These are phyloP conservation scores for Xylariomycetidae sp. DNA, from an alignment of 2,329 filamentous ascomycete genomes.

Conservation along the genomic window DNA sequence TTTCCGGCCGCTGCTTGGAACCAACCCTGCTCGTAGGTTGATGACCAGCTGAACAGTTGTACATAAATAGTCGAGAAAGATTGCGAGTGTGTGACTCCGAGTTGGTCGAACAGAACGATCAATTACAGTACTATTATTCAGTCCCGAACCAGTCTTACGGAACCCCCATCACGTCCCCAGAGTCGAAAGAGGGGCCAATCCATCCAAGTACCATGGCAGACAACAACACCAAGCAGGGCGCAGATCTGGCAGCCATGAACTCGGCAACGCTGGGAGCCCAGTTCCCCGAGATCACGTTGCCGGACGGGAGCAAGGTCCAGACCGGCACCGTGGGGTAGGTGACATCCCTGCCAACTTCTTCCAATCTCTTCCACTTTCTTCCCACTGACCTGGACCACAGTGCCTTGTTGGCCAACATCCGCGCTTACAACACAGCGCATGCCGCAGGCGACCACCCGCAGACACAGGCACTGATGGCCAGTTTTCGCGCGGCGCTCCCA, in stretches of 20 bases:
- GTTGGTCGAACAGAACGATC: too few species aligned
- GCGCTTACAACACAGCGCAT: constrained; percentile 19
- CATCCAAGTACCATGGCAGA: too few species aligned
- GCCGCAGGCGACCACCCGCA: constrained; percentile 13
- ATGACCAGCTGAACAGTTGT: too few species aligned
- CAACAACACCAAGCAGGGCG: constrained; percentile 2
- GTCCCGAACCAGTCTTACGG: too few species aligned
- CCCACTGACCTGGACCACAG: constrained; percentile 5
- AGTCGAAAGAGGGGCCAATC: too few species aligned
- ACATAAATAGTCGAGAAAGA: too few species aligned
- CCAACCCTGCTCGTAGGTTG: too few species aligned
- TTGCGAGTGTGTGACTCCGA: too few species aligned
- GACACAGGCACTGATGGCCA: constrained; percentile 10
- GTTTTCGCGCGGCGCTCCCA: constrained; percentile 17
- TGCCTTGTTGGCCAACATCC: constrained; percentile 21
- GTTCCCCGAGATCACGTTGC: constrained; percentile 22
- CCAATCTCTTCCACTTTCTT: not conserved
- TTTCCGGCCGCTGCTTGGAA: too few species aligned
- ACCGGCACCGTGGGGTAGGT: constrained; percentile 24
- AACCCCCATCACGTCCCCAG: too few species aligned
- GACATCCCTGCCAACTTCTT: not conserved
- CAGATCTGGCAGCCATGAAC: constrained; percentile 18
- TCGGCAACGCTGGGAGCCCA: constrained; percentile 19
- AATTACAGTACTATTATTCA: too few species aligned
- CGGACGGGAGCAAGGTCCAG: constrained; percentile 22